These are phyloP conservation scores for Hemerocallis citrina DNA, from an alignment of 106 monocot genomes.

Conservation along the genomic window DNA sequence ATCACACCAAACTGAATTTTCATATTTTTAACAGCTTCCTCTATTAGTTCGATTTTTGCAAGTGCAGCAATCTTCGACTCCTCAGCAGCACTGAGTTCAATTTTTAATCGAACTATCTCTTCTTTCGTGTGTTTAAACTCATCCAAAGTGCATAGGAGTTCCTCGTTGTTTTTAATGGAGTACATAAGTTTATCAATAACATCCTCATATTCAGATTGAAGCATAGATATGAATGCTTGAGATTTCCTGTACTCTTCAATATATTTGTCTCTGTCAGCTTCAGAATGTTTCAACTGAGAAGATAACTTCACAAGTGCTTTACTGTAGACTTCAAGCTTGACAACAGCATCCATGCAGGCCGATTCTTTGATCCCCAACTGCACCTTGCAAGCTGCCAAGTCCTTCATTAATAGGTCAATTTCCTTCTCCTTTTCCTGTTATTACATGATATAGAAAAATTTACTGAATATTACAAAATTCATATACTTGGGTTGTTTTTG, in stretches of 20 bases:
- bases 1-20: conserved; percentile 3
- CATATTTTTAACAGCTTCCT: background rate
- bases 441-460: background rate
- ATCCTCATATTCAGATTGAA: conserved; percentile 15
- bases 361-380: conserved; percentile 13
- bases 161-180: background rate
- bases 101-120: conserved; percentile 10
- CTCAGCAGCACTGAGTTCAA: conserved; percentile 10
- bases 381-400: conserved; percentile 17
- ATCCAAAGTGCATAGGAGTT: background rate
- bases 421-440: conserved; percentile 8
- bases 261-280: conserved; percentile 17
- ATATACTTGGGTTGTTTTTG: no score
- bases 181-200: background rate
- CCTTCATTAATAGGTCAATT: conserved; percentile 6
- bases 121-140: conserved; percentile 18
- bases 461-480: background rate
- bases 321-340: conserved; percentile 10
- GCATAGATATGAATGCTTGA: conserved; percentile 15
- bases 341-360: conserved; percentile 4
- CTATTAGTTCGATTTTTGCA: conserved; percentile 10
- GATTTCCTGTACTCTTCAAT: conserved; percentile 15
- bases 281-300: background rate
- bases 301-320: conserved; percentile 14
- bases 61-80: conserved; percentile 7